Percentiles rank a stretch among this genome's conserved stretches.
These are phyloP conservation scores for Chytriomyces sp. DNA, from an alignment of 192 early-diverging fungal genomes.

Conservation along the genomic window DNA sequence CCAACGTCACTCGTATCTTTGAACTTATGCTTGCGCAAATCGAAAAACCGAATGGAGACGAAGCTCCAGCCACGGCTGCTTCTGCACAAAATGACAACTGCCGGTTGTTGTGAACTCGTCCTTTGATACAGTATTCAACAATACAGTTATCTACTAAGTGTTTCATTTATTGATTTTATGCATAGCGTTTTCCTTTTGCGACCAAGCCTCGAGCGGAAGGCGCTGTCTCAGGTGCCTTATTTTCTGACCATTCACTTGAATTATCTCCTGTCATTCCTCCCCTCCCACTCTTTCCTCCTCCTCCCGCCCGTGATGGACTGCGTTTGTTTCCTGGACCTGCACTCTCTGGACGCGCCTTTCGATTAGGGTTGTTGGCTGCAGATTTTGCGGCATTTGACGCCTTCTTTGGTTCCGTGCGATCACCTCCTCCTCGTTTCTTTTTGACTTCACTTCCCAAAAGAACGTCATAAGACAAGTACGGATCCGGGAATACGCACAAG, in stretches of 20 bases:
- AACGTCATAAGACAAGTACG: constrained; percentile 59
- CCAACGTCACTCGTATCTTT: constrained; percentile 84
- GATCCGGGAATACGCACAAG: constrained; percentile 58
- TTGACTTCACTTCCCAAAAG: constrained; percentile 32
- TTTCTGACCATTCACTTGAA: neutral
- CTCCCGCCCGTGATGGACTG: constrained; percentile 16
- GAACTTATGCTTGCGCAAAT: constrained; percentile 83
- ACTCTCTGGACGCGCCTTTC: constrained; percentile 30
- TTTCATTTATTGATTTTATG: constrained; percentile 15
- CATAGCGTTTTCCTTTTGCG: constrained; percentile 32
- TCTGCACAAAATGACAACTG: constrained; percentile 2
- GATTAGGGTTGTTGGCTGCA: neutral
- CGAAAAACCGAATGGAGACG: constrained; percentile 69
- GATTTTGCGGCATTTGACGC: neutral
- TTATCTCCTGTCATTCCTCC: constrained; percentile 11
- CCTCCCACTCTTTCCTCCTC: neutral
- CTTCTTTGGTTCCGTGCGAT: neutral
- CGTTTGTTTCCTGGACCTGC: constrained; percentile 26
- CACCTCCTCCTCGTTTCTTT: constrained; percentile 25
- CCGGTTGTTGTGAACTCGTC: constrained; percentile 13
- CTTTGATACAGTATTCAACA: no score
- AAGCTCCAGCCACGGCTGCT: constrained; percentile 19
- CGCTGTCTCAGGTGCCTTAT: constrained; percentile 10
- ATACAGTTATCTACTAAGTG: no score
- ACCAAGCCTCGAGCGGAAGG: constrained; percentile 34